Percentiles rank a stretch among this genome's conserved stretches.
phyloP scores from a whole-genome alignment of 2,329 filamentous ascomycete species.

The Penicillium sp. region DNA sequence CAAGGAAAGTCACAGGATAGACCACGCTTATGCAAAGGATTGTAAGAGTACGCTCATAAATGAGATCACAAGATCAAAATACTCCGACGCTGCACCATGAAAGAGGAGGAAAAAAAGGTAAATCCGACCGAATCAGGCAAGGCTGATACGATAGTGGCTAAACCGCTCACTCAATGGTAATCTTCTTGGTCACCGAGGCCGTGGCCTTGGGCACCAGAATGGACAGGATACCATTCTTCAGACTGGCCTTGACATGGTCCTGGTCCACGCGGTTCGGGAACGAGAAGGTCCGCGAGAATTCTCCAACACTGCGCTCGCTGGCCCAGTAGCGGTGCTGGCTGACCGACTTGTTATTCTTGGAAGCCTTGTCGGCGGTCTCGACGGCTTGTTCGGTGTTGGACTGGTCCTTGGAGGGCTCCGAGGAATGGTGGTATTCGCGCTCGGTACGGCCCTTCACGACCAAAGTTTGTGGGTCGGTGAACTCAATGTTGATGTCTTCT shows the following conservation, averaged over 20 bases:
- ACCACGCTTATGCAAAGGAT: no score
- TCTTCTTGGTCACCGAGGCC: constrained; percentile 45
- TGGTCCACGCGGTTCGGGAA: constrained; percentile 56
- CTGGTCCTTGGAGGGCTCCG: constrained; percentile 43
- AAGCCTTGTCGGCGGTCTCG: constrained; percentile 21
- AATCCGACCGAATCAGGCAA: no score
- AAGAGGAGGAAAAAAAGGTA: no score
- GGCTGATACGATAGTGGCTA: neutral
- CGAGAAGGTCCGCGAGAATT: constrained; percentile 54
- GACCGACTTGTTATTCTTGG: constrained; percentile 19
- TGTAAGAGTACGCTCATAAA: no score
- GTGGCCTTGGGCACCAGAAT: constrained; percentile 54
- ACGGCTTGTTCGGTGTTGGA: constrained; percentile 19
- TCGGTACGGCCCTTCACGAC: constrained; percentile 42
- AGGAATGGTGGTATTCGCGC: constrained; percentile 28
- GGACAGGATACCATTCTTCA: constrained; percentile 56
- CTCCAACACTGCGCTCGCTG: constrained; percentile 53
- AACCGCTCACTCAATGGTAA: constrained; percentile 50
- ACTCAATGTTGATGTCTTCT: constrained; percentile 44
- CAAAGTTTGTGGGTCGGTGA: constrained; percentile 43
- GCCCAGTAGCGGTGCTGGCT: constrained; percentile 50
- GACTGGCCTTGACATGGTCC: constrained; percentile 55
- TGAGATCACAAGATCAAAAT: no score
- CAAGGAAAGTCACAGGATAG: no score
- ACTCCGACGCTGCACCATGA: no score